Evolutionary conservation across 106 monocot species (phyloP), one percentile per base, ranked within the genome.

Genomic region (Dioscorea alata): DNA sequence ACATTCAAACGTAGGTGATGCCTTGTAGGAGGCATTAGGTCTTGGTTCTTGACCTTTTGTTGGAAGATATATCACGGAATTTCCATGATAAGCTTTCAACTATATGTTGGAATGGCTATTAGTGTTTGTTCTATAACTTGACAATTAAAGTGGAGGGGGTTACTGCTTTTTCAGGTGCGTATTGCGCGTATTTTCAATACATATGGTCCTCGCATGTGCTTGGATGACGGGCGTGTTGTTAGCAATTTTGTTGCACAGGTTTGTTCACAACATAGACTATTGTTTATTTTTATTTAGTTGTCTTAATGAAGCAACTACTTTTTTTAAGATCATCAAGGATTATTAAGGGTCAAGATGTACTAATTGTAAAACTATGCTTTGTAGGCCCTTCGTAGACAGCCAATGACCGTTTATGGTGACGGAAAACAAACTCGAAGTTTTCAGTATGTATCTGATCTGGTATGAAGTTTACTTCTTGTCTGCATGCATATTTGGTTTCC

Each of bases 211-310:
- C 82, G 82, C 19, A 89, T 89, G 89, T 89, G 85, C 71, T 68
- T 89, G 65, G 89, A 89, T 82, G 83, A 86, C 84, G 90, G 87
- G 13, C 84, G 92, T 69, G 92, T 92, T 56, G 92, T 88, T 33
- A 92, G 92, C 85, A 92, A 88, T 67, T 92, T 92, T 57, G 88
- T 92, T 52, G 88, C 88, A 22, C 88, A 92, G 85, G 90, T 91
- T 71, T 64, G 33, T 22, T 10, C 49, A 4, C 53, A 9, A 31
- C 25, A 18, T 54, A 8, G 50, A 17, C 23, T 54, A 16, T 23
- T 50, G 31, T 8, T n/a, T 57, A 16, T 12, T 57, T 9, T 19
- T 5, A 54, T 54, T 5, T 1, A 54, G 15, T 16, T 54, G 9
- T 14, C 5, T 12, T 12, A n/a, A 33, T 50, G 50, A 60, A 25